phyloP scores from a whole-genome alignment of 495 filamentous ascomycete genomes.

The Annulohypoxylon maeteangense region DNA sequence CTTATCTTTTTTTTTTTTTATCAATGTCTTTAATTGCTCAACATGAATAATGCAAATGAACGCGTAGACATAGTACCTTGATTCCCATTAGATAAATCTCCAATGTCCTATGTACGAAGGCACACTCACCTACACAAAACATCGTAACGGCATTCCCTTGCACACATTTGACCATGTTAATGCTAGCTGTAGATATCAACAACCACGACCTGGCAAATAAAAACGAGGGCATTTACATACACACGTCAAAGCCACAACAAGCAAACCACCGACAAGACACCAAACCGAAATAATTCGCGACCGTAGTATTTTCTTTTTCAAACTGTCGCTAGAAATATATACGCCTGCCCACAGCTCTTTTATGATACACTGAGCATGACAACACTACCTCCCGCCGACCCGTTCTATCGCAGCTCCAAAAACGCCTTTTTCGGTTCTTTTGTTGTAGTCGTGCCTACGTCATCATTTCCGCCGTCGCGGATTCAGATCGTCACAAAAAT shows the following conservation, averaged over 20 bases:
- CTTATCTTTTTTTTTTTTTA: no score
- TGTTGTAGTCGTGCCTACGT: background rate
- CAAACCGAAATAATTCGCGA: background rate
- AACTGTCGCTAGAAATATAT: constrained; percentile 14
- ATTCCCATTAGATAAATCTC: no score
- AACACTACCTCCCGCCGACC: constrained; percentile 4
- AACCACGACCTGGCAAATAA: background rate
- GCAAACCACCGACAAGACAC: background rate
- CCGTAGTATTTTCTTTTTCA: constrained; percentile 1
- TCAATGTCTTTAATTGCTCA: no score
- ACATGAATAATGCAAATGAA: no score
- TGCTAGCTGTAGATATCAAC: background rate
- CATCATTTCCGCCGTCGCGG: background rate
- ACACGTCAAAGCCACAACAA: background rate
- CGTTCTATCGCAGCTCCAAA: constrained; percentile 15
- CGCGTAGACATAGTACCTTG: no score
- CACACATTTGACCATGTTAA: background rate
- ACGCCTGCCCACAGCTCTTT: constrained; percentile 7
- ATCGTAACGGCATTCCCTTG: background rate
- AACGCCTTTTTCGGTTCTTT: constrained; percentile 22
- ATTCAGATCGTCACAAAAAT: constrained; percentile 9
- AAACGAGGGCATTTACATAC: background rate
- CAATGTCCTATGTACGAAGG: no score
- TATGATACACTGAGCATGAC: constrained; percentile 18
- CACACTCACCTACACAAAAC: background rate